Base-by-base conservation (phyloP, 805 yeast species). In the Candida sakaeoensis region DNA sequence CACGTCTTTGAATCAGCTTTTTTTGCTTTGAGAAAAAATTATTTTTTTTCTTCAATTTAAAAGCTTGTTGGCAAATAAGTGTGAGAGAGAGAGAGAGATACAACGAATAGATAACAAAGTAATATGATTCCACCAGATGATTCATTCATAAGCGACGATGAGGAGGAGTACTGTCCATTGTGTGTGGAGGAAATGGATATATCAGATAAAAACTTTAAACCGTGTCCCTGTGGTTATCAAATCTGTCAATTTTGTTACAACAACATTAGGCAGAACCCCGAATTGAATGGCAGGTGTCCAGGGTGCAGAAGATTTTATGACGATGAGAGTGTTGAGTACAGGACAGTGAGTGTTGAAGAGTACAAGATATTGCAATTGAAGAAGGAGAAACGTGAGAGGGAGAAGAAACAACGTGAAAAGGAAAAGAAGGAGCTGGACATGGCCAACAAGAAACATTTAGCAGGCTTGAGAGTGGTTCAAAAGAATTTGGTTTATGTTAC, bases 141-240 rank as follows among this genome's bases (percentile, higher is more conserved):
- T 54, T 65, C 80, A 23, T 79, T 80, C 49, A 72, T 81, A 45
- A 79, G 87, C 30, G 95, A 85, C 51, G 89, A 82, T 43, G 93
- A 85, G 52, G 91, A 82, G 50, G 95, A 85, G 48, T 71, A 74
- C 49, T 82, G 96, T 66, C 99, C 99, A 41, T 77, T 93, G 47
- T 93, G 99, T 70, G 91, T 90, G 56, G 99, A 93, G 65, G 97
- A 93, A 60, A 82, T 93, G 89, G 99, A 93, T 63, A 80, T 91
- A 35, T 85, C 95, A 13, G 99, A 93, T 64, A 88, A 85, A 57
- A 87, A 89, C 67, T 93, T 93, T 73, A 88, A 85, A 61, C 99
- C 99, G n/a, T 93, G 99, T 70, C 98, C 98, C 1, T 93, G 99
- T 68, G 99, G 99, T 14, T 93, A 93, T 57, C 97, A 95, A 61